Percentiles rank a stretch among this genome's conserved stretches.
These are phyloP conservation scores for Claviceps sp. DNA, from an alignment of 2,329 filamentous ascomycete genomes.

Conservation along the genomic window DNA sequence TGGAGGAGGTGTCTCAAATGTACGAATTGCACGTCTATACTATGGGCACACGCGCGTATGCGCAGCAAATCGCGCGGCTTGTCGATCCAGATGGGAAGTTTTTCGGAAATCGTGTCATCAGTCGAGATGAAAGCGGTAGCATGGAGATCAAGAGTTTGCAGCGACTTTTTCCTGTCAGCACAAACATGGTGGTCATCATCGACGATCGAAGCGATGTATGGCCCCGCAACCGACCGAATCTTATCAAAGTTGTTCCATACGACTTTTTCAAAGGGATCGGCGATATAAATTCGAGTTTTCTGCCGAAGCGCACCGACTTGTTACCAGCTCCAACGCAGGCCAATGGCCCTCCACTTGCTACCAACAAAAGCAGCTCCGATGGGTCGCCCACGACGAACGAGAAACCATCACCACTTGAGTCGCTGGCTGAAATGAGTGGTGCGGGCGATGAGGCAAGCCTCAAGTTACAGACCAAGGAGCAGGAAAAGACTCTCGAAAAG, in stretches of 20 bases:
- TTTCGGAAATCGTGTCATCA: slow-evolving; percentile 90
- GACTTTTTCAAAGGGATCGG: slow-evolving; percentile 98
- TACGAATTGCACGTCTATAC: slow-evolving; percentile 98
- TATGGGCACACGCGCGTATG: slow-evolving; percentile 97
- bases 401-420: slow-evolving; percentile 46
- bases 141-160: slow-evolving; percentile 83
- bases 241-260: slow-evolving; percentile 90
- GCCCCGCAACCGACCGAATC: slow-evolving; percentile 76
- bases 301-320: slow-evolving; percentile 61
- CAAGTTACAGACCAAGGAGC: slow-evolving; percentile 67
- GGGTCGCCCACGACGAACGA: slow-evolving; percentile 6
- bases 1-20: slow-evolving; percentile 61
- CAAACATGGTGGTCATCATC: slow-evolving; percentile 98
- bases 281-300: slow-evolving; percentile 95
- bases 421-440: slow-evolving; percentile 62
- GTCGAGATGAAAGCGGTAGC: slow-evolving; percentile 91
- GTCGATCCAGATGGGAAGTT: slow-evolving; percentile 81
- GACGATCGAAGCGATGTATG: slow-evolving; percentile 95
- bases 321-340: slow-evolving; percentile 19
- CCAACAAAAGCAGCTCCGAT: neutral
- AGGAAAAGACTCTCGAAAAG: slow-evolving; percentile 75
- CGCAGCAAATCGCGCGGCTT: slow-evolving; percentile 78
- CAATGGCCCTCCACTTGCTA: slow-evolving; percentile 10
- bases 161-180: slow-evolving; percentile 87
- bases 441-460: slow-evolving; percentile 55